Percentiles rank a stretch among this genome's conserved stretches.
phyloP scores from a whole-genome alignment of 768 basidiomycete genomes.

The Tylopilus felleus region DNA sequence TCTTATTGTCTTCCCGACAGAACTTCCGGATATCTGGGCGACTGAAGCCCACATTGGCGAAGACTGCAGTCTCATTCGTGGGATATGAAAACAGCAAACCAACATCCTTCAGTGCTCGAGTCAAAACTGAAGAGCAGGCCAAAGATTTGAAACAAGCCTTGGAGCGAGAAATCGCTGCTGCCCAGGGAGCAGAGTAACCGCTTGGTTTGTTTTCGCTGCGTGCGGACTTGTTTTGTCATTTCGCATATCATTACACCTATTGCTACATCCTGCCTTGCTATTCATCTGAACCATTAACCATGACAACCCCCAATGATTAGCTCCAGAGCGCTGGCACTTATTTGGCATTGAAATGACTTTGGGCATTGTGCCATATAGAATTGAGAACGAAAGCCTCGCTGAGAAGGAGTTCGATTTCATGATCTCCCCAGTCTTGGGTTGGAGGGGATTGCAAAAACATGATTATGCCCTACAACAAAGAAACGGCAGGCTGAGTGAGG shows the following conservation, averaged over 20 bases:
- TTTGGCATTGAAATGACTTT: slow-evolving; percentile 76
- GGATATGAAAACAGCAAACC: slow-evolving; percentile 61
- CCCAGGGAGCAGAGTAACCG: slow-evolving; percentile 26
- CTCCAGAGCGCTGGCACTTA: slow-evolving; percentile 11
- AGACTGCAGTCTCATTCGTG: slow-evolving; percentile 59
- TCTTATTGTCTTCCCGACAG: slow-evolving; percentile 36
- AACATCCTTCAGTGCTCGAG: slow-evolving; percentile 58
- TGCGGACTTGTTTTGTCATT: not conserved
- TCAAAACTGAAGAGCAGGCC: slow-evolving; percentile 58
- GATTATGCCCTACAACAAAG: slow-evolving; percentile 76
- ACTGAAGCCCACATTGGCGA: slow-evolving; percentile 50
- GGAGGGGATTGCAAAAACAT: slow-evolving; percentile 96
- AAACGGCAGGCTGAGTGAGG: not conserved
- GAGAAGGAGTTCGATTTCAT: slow-evolving; percentile 92
- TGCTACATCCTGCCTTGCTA: slow-evolving; percentile 23
- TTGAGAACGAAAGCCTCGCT: slow-evolving; percentile 94
- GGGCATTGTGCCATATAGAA: slow-evolving; percentile 90
- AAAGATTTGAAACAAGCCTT: slow-evolving; percentile 53
- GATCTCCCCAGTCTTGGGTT: slow-evolving; percentile 92
- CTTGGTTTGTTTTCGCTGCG: not conserved
- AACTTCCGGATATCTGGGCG: slow-evolving; percentile 69
- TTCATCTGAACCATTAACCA: slow-evolving; percentile 4
- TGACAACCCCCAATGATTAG: not conserved
- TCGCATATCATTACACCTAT: slow-evolving; percentile 23
- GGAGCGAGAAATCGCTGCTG: slow-evolving; percentile 58